Evolutionary conservation across 148 eudicot genomes (phyloP), one percentile per base, ranked within the genome.

Genomic region (Rhododendron simsii): DNA sequence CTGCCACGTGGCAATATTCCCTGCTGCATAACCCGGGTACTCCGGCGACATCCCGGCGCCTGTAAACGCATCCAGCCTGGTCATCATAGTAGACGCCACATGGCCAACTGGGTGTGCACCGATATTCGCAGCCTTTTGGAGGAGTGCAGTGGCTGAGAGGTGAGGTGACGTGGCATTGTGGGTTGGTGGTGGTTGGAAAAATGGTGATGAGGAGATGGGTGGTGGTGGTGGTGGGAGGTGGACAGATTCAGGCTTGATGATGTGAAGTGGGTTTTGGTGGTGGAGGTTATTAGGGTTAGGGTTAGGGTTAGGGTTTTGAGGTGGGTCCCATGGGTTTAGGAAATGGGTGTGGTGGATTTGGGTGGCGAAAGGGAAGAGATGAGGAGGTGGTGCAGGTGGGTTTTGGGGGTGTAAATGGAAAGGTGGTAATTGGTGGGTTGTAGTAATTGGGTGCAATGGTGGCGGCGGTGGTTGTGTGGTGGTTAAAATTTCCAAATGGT

Each of bases 101-200:
- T 88, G 89, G 41, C 91, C 90, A 7, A 82, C 84, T 16, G 88
- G 21, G 2, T 81, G 87, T 28, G 91, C 87, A 26, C 95, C 95
- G 13, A 92, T 51, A 0, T 91, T 86, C 51, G 95, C 92, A 0
- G 98, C 98, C 90, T 93, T 96, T 67, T 96, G 98, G 30, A 96
- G 93, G 81, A 95, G 93, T n/a, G 96, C 94, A 30, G 99, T 95
- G 89, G 98, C 96, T 0, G 97, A 94, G 83, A 93, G 90, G 86
- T 93, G 91, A 5, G 93, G 86, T 53, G 88, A 63, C 35, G 86
- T 50, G 88, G 88, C 89, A 55, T 84, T 20, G 51, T 67, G 82
- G 84, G 78, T 71, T 78, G 48, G 73, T 7, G 76, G 85, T 4
- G 85, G 63, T 18, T 79, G 91, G 85, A 86, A 82, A 65, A 83